A percentile compares a stretch with the other conserved stretches of the same genome.
These are phyloP conservation scores for Carex kokanica DNA, from an alignment of 176 grass and related monocot species.

Conservation along the genomic window DNA sequence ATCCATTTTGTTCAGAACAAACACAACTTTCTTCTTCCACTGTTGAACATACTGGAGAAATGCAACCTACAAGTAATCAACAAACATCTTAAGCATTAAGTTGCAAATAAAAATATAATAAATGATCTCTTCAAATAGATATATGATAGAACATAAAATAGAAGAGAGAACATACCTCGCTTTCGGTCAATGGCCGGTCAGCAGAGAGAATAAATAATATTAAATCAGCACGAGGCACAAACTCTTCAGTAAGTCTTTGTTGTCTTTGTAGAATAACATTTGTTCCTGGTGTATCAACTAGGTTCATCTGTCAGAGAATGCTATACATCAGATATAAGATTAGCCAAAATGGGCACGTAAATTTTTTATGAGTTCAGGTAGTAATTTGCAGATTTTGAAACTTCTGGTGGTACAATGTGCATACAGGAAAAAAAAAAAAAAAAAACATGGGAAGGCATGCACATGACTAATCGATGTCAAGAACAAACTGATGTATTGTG, in stretches of 20 bases:
- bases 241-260: constrained; percentile 97
- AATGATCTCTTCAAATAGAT: too few relatives aligned
- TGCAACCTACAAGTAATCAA: constrained; percentile 59
- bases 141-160: neutral
- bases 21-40: constrained; percentile 98
- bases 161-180: constrained; percentile 53
- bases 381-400: neutral
- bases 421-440: neutral
- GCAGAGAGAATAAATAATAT: constrained; percentile 89
- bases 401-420: neutral
- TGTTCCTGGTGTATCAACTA: constrained; percentile 98
- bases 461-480: neutral
- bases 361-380: neutral
- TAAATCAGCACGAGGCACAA: constrained; percentile 88
- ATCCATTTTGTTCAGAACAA: constrained; percentile 94
- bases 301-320: constrained; percentile 74
- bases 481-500: neutral
- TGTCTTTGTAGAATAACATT: constrained; percentile 99
- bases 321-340: constrained; percentile 4
- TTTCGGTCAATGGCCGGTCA: constrained; percentile 84
- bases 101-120: neutral
- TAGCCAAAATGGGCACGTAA: constrained; percentile 4
- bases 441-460: neutral
- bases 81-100: neutral
- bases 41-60: constrained; percentile 91